Base-by-base conservation (phyloP, 2,329 filamentous ascomycete species). In the Plenodomus tracheiphilus region DNA sequence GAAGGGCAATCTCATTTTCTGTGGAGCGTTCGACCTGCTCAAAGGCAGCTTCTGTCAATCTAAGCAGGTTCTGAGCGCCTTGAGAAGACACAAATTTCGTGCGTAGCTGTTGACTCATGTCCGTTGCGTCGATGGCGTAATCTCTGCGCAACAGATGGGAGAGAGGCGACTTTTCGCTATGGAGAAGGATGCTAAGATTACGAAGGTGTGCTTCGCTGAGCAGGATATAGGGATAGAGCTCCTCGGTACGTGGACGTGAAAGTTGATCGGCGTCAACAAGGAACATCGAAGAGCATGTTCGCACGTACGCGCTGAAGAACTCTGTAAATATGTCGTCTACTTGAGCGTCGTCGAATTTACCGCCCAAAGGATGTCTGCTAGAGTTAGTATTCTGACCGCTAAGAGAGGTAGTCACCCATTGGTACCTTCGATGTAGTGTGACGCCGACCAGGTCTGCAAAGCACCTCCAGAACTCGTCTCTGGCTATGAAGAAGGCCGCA, bases 401-500 rank as follows among this genome's bases (percentile, higher is more conserved):
- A 8, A 40, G 37, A n/a, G 49, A 28, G 35, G 51, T 53, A 44
- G 32, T 50, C 36, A 54, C 43, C 56, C 46, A 58, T 15, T 51
- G 49, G 44, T 61, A 65, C 61, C 63, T 66, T 45, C 68, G 59
- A 15, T 36, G 46, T 6, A 71, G 43, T 16, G 72, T 38, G 41
- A 61, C 67, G 42, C 58, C 53, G 25, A 68, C 59, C 25, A 72
- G 44, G 20, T 41, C 40, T 17, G 59, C 56, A 10, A 72, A 61
- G 15, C 70, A 66, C n/a, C 68, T 64, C 70, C 70, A 73, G 43
- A 72, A 71, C 1, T 39, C n/a, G 7, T 48, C 43, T 46, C 64
- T 65, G 43, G 59, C 53, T n/a, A 59, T 34, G 40, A 64, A 73
- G 49, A 66, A 66, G 39, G 41, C 49, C 6, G 54, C 48, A 18